Percentiles rank a stretch among this genome's conserved stretches.
phyloP scores from a whole-genome alignment of 2,329 filamentous ascomycete genomes.

The Knoxdaviesia capensis region DNA sequence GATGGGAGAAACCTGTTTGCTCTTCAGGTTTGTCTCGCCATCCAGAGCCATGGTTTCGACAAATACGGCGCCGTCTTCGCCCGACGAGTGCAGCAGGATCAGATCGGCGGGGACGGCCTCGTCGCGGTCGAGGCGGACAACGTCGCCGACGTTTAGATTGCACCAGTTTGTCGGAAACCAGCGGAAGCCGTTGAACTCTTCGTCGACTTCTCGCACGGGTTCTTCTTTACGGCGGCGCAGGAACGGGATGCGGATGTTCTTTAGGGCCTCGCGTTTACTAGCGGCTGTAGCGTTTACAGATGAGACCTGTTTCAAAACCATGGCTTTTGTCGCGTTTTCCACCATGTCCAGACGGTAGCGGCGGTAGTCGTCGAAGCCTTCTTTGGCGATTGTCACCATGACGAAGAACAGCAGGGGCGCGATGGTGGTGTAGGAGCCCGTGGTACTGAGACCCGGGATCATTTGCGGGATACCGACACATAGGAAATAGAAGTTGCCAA shows the following conservation, averaged over 20 bases:
- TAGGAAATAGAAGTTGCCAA: conserved; percentile 78
- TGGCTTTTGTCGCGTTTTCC: conserved; percentile 43
- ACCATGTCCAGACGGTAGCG: conserved; percentile 63
- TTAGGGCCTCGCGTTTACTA: neutral
- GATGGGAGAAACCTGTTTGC: conserved; percentile 45
- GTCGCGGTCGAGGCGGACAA: conserved; percentile 37
- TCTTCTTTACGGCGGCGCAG: conserved; percentile 18
- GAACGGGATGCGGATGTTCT: conserved; percentile 3
- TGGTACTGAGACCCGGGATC: conserved; percentile 55
- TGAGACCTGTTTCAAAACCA: conserved; percentile 11
- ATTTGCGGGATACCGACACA: conserved; percentile 70
- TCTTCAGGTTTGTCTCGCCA: conserved; percentile 67
- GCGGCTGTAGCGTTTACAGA: neutral
- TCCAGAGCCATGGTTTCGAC: conserved; percentile 73
- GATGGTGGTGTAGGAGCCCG: conserved; percentile 55
- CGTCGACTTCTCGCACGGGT: conserved; percentile 15
- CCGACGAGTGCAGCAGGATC: conserved; percentile 55
- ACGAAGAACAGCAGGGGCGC: conserved; percentile 60
- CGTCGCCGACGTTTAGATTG: conserved; percentile 27
- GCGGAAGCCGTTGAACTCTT: conserved; percentile 38
- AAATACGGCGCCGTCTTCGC: conserved; percentile 62
- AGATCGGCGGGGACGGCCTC: conserved; percentile 71
- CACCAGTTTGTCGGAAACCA: conserved; percentile 29
- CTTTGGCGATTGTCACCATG: conserved; percentile 60
- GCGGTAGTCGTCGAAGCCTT: conserved; percentile 71